phyloP scores from a whole-genome alignment of 202 grass and related monocot species.

The Cymbopogon flexuosus region DNA sequence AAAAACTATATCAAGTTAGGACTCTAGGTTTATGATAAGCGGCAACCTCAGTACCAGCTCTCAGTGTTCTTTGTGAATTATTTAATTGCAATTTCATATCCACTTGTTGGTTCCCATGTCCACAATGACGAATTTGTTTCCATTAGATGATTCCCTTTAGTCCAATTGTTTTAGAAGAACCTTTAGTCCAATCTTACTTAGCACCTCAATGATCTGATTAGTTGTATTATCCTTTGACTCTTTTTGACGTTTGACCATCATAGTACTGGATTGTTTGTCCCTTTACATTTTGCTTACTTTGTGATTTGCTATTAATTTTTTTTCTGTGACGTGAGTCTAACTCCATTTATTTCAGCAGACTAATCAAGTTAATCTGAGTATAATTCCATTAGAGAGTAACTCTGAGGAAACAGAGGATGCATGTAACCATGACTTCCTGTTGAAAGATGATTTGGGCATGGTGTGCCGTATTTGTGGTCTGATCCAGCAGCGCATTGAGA shows the following conservation, averaged over 20 bases:
- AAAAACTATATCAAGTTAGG: slow-evolving; percentile 6
- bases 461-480: slow-evolving; percentile 84
- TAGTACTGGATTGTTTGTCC: background rate
- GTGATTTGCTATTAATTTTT: slow-evolving; percentile 3
- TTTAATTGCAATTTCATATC: background rate
- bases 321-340: background rate
- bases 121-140: background rate
- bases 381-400: slow-evolving; percentile 30
- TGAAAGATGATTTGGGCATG: slow-evolving; percentile 70
- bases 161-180: background rate
- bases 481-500: slow-evolving; percentile 68
- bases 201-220: background rate
- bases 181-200: background rate
- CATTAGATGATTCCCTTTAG: background rate
- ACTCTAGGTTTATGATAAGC: background rate
- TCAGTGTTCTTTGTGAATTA: background rate
- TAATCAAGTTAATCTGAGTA: slow-evolving; percentile 18
- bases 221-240: slow-evolving; percentile 3
- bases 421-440: slow-evolving; percentile 51
- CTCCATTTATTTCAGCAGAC: slow-evolving; percentile 30
- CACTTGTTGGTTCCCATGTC: slow-evolving; percentile 9
- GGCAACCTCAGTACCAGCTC: background rate
- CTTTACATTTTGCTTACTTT: background rate
- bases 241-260: slow-evolving; percentile 3
- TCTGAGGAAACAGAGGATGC: slow-evolving; percentile 37